A percentile compares a stretch with the other conserved stretches of the same genome.
Conservation (phyloP, 306 rosid species). For the Cicer bijugum region DNA sequence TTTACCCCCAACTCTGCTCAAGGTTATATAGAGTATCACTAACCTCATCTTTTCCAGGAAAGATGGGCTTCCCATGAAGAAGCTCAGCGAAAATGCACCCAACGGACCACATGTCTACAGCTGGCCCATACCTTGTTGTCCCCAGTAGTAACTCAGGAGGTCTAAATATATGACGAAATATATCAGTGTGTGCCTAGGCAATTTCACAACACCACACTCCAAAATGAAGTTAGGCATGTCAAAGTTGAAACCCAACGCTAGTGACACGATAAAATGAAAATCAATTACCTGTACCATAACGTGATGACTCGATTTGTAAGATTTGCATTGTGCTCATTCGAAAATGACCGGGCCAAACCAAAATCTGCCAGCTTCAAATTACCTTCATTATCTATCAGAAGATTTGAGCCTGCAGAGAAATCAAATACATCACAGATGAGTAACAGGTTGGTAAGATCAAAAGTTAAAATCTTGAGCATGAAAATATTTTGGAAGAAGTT, state of each 20-base stretch:
- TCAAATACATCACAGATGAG: conserved; percentile 37
- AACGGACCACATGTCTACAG: conserved; percentile 87
- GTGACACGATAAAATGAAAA: not conserved
- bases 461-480: conserved; percentile 22
- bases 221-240: not conserved
- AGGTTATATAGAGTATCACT: conserved; percentile 25
- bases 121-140: conserved; percentile 76
- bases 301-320: conserved; percentile 81
- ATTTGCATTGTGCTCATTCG: conserved; percentile 63
- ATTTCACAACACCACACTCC: not conserved
- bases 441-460: not conserved
- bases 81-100: conserved; percentile 87
- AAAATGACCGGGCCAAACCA: conserved; percentile 69
- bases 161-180: conserved; percentile 52
- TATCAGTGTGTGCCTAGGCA: not conserved
- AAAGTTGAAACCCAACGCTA: conserved; percentile 3
- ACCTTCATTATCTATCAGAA: conserved; percentile 82
- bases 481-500: conserved; percentile 14
- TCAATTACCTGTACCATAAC: conserved; percentile 72
- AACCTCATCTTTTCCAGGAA: conserved; percentile 81
- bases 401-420: conserved; percentile 70
- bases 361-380: conserved; percentile 76
- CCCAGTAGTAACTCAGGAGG: conserved; percentile 80
- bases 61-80: conserved; percentile 69
- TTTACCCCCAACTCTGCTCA: not conserved